Base-by-base conservation (phyloP, 2,329 filamentous ascomycete genomes). In the Proliferodiscus dingleyae region DNA sequence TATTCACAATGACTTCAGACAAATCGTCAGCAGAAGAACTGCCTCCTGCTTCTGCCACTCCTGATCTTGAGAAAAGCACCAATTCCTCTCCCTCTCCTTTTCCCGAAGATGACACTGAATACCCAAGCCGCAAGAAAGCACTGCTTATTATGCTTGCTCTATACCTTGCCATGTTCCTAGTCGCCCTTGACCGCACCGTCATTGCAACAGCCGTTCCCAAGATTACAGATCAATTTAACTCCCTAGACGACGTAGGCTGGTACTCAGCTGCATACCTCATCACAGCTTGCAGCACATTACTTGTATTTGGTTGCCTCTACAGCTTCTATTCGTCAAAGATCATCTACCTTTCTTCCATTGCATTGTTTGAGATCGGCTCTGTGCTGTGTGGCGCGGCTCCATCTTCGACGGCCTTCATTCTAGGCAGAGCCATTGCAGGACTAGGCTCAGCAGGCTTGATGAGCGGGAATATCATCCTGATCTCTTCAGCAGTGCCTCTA, bases 401-500 rank as follows among this genome's bases (percentile, higher is more conserved):
- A 4, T 55, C 37, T 11, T 54, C 55, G 60, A 54, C 65, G 37
- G 67, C 67, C 9, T 51, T 75, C 8, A 74, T 76, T 46, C 53
- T 69, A 11, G 70, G 70, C 1, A 61, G 70, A 5, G 67, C 62
- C 13, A 57, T 70, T 28, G 61, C 63, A 24, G 70, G 70, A 7
- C 10, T 46, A 10, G 55, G 52, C 5, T 37, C 24, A 13, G 48
- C 52, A n/a, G 49, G 51, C 24, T n/a, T 55, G 5, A 29, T 46
- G 8, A 24, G 30, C 39, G 56, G 57, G 2, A 45, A 43, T 54
- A 64, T 22, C 57, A 58, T 51, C 19, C 43, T 57, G 33, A 52
- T 51, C 19, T 38, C 33, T n/a, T 41, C n/a, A n/a, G 18, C 23
- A 34, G 38, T 47, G 2, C 50, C 50, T 3, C 5, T 19, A 3